These are phyloP conservation scores for Morella rubra DNA, from an alignment of 306 rosid species.

Conservation along the genomic window DNA sequence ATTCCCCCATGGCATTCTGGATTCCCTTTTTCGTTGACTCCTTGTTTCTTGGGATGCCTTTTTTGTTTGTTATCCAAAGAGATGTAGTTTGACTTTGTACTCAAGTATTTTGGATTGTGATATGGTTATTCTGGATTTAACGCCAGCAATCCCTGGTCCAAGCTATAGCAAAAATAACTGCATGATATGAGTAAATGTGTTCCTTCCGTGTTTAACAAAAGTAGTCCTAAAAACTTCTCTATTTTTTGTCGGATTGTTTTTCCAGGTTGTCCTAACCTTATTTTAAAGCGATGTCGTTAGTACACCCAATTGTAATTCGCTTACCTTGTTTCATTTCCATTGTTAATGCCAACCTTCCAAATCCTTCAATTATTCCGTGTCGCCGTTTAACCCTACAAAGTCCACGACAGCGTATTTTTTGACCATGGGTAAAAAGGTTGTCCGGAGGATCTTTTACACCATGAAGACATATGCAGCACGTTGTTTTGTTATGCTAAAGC, in stretches of 20 bases:
- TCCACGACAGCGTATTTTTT: no score
- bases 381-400: neutral
- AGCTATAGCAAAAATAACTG: neutral
- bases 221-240: no score
- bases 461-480: no score
- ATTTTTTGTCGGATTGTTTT: no score
- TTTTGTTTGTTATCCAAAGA: neutral
- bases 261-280: no score
- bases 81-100: constrained; percentile 2
- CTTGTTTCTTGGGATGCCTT: neutral
- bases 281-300: no score
- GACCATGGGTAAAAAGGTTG: no score
- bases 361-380: neutral
- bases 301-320: no score
- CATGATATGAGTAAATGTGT: neutral
- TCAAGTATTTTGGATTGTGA: neutral
- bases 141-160: neutral
- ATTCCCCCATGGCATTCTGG: neutral
- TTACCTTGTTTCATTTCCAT: neutral
- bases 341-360: neutral
- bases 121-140: neutral
- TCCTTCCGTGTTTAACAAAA: neutral
- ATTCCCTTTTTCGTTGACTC: neutral
- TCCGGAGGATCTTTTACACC: no score
- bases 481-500: no score